Conservation (phyloP, 306 rosid genomes). For the Erythrophleum fordii region DNA sequence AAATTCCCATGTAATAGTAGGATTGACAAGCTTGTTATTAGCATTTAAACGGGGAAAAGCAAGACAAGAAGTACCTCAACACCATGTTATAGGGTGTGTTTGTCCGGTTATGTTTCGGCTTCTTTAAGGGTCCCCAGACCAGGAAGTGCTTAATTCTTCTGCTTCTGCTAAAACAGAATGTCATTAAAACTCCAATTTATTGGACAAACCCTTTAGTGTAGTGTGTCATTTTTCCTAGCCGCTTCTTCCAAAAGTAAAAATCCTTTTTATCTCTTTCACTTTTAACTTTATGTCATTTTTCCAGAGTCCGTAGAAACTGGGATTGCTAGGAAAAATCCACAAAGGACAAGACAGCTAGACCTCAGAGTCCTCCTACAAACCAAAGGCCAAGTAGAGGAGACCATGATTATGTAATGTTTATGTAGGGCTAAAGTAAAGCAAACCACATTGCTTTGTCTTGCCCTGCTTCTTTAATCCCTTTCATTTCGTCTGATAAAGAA, state of each 20-base stretch:
- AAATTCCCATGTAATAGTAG: not conserved
- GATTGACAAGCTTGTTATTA: not conserved
- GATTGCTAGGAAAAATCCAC: not conserved
- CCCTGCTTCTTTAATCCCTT: not conserved
- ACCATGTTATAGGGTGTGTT: conserved; percentile 25
- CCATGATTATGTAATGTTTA: not conserved
- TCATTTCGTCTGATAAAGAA: not conserved
- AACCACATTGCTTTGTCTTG: not conserved
- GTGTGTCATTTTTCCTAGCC: not conserved
- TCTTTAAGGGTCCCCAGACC: too few species aligned
- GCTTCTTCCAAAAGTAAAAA: not conserved
- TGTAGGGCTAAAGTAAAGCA: conserved; percentile 1
- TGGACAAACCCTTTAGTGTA: not conserved
- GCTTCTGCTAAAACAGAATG: not conserved
- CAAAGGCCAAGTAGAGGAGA: not conserved
- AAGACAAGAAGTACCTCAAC: conserved; percentile 18
- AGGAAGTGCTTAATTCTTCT: not conserved
- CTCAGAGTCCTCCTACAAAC: not conserved
- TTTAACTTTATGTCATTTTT: not conserved
- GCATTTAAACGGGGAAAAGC: not conserved
- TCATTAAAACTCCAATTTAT: not conserved
- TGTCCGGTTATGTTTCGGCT: not conserved
- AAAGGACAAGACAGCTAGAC: not conserved
- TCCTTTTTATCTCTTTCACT: not conserved
- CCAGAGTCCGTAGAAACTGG: not conserved